Conservation (phyloP, 2,329 filamentous ascomycete species). For the Coniosporium tulheliwenetii region DNA sequence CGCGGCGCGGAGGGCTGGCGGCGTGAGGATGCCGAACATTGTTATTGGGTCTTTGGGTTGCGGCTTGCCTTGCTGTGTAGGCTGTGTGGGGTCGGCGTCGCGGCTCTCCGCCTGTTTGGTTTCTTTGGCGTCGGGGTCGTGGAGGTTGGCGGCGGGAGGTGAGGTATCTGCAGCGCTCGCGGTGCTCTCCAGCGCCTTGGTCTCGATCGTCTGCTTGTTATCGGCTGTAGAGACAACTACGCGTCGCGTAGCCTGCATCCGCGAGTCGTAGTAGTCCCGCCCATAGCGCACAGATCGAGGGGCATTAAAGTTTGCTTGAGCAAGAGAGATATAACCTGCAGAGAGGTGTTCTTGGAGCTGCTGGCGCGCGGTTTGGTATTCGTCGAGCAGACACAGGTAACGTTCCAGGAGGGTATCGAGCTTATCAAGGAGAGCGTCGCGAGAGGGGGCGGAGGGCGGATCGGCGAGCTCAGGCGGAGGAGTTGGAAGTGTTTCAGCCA, state of each 20-base stretch:
- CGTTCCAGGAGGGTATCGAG: conserved; percentile 50
- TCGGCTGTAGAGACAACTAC: conserved; percentile 22
- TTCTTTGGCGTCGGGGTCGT: conserved; percentile 10
- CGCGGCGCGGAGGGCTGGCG: conserved; percentile 34
- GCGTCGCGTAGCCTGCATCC: conserved; percentile 47
- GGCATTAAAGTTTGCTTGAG: conserved; percentile 63
- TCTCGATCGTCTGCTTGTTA: conserved; percentile 1
- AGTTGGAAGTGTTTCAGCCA: too few species aligned
- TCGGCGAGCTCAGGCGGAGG: too few species aligned
- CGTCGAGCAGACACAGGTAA: conserved; percentile 50
- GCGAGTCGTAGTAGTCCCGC: conserved; percentile 54
- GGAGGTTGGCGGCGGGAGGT: conserved; percentile 14
- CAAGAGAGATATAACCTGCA: conserved; percentile 37
- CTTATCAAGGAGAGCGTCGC: not conserved
- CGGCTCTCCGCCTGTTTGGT: not conserved
- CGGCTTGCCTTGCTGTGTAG: not conserved
- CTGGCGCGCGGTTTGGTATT: conserved; percentile 46
- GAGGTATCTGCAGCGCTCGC: not conserved
- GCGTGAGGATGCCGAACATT: conserved; percentile 40
- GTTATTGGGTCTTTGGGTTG: conserved; percentile 35
- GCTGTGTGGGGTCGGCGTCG: not conserved
- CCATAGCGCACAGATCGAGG: conserved; percentile 49
- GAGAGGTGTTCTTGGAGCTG: conserved; percentile 39
- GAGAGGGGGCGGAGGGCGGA: not conserved
- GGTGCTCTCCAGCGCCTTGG: not conserved